These are phyloP conservation scores for Xerocomus potaroensis DNA, from an alignment of 768 basidiomycete species.

Conservation along the genomic window DNA sequence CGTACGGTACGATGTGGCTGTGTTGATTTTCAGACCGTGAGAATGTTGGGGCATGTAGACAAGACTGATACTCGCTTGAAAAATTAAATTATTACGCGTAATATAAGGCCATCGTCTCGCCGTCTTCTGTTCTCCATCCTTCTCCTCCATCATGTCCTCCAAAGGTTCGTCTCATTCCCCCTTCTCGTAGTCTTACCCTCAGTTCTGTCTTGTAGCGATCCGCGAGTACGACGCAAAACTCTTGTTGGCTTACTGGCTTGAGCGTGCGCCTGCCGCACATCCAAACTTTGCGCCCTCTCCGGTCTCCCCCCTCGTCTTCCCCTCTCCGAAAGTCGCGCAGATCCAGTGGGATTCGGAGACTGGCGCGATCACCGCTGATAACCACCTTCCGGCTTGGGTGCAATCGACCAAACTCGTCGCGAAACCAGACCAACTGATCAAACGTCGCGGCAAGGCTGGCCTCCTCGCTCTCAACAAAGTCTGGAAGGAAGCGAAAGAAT, in stretches of 20 bases:
- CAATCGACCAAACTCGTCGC: slow-evolving; percentile 85
- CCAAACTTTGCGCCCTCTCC: slow-evolving; percentile 51
- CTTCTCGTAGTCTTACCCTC: neutral
- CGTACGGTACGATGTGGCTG: slow-evolving; percentile 23
- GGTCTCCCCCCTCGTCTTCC: slow-evolving; percentile 44
- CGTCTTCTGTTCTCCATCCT: slow-evolving; percentile 1
- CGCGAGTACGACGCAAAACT: slow-evolving; percentile 99
- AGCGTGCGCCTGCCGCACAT: slow-evolving; percentile 79
- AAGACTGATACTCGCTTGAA: slow-evolving; percentile 19
- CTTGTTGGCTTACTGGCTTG: slow-evolving; percentile 94
- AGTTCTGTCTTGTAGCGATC: slow-evolving; percentile 52
- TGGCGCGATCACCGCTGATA: slow-evolving; percentile 54
- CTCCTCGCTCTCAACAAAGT: slow-evolving; percentile 91
- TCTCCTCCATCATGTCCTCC: slow-evolving; percentile 28
- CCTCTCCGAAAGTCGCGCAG: slow-evolving; percentile 78
- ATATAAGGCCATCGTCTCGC: slow-evolving; percentile 16
- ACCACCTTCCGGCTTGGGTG: slow-evolving; percentile 72
- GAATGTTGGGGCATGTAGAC: slow-evolving; percentile 28
- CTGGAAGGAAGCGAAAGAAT: slow-evolving; percentile 81
- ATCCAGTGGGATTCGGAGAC: slow-evolving; percentile 77
- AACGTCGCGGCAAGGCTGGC: slow-evolving; percentile 98
- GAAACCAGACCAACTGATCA: slow-evolving; percentile 98
- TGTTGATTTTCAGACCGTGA: slow-evolving; percentile 25
- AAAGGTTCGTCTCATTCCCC: slow-evolving; percentile 22
- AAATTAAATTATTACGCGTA: slow-evolving; percentile 16